phyloP scores from a whole-genome alignment of 108 stramenopile species.

The Cyclotella choctawhatcheeana region DNA sequence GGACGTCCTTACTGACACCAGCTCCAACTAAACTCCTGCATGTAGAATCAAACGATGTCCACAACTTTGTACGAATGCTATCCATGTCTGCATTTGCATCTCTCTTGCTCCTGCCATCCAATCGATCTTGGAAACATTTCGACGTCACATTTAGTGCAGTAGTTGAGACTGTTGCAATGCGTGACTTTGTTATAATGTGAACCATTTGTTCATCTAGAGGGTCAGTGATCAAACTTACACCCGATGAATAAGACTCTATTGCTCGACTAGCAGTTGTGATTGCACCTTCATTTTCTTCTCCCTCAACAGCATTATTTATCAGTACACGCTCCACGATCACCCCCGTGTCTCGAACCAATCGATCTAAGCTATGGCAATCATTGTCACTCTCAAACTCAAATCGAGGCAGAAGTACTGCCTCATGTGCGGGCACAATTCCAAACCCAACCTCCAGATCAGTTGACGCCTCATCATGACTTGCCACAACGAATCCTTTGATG shows the following conservation, averaged over 20 bases:
- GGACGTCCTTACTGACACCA: slow-evolving; percentile 64
- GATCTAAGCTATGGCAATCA: slow-evolving; percentile 63
- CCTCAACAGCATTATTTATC: slow-evolving; percentile 24
- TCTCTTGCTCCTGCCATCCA: background rate
- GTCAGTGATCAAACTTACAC: slow-evolving; percentile 54
- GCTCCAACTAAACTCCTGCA: slow-evolving; percentile 55
- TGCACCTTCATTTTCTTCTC: background rate
- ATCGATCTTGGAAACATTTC: slow-evolving; percentile 31
- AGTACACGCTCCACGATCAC: slow-evolving; percentile 53
- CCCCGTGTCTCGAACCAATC: slow-evolving; percentile 49
- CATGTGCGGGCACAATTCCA: slow-evolving; percentile 60
- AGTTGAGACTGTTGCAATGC: slow-evolving; percentile 66
- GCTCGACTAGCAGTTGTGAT: background rate
- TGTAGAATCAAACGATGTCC: slow-evolving; percentile 64
- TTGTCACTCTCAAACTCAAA: slow-evolving; percentile 64
- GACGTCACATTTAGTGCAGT: slow-evolving; percentile 53
- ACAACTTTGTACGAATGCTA: slow-evolving; percentile 58
- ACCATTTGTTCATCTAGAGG: slow-evolving; percentile 70
- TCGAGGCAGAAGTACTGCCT: slow-evolving; percentile 57
- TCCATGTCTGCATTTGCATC: slow-evolving; percentile 6
- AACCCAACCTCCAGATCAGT: slow-evolving; percentile 56
- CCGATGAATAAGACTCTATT: background rate
- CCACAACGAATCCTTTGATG: slow-evolving; percentile 71
- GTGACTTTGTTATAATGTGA: slow-evolving; percentile 58
- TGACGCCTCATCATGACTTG: slow-evolving; percentile 15